Conservation (phyloP, 371 early-diverging fungal genomes). For the Circinella minor region DNA sequence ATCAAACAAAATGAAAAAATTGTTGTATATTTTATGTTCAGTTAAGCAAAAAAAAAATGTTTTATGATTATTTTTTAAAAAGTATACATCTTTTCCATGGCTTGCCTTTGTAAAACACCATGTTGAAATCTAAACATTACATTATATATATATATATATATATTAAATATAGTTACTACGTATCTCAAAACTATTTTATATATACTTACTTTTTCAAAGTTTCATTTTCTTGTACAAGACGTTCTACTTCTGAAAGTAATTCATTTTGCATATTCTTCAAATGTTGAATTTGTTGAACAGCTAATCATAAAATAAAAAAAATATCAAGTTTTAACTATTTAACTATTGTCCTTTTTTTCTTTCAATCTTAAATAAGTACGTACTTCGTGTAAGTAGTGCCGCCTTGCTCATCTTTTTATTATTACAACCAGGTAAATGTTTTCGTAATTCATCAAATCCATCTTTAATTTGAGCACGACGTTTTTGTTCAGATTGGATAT, state of each 20-base stretch:
- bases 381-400: conserved; percentile 57
- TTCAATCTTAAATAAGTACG: conserved; percentile 2
- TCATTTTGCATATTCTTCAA: conserved; percentile 49
- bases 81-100: conserved; percentile 58
- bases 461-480: conserved; percentile 58
- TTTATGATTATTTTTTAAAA: conserved; percentile 17
- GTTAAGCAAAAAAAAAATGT: neutral
- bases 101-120: conserved; percentile 53
- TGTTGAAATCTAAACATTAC: conserved; percentile 48
- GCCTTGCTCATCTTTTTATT: conserved; percentile 66
- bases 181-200: neutral
- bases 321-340: neutral
- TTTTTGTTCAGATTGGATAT: conserved; percentile 60
- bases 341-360: neutral
- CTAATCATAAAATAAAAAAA: conserved; percentile 21
- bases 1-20: neutral
- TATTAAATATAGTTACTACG: neutral
- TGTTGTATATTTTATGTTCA: neutral
- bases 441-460: conserved; percentile 58
- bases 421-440: conserved; percentile 54
- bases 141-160: neutral
- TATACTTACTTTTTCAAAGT: conserved; percentile 47
- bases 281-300: conserved; percentile 57
- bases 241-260: conserved; percentile 53
- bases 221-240: conserved; percentile 53